Evolutionary conservation across 768 basidiomycete species (phyloP), one percentile per base, ranked within the genome.

Genomic region (Lactifluus rugatus): DNA sequence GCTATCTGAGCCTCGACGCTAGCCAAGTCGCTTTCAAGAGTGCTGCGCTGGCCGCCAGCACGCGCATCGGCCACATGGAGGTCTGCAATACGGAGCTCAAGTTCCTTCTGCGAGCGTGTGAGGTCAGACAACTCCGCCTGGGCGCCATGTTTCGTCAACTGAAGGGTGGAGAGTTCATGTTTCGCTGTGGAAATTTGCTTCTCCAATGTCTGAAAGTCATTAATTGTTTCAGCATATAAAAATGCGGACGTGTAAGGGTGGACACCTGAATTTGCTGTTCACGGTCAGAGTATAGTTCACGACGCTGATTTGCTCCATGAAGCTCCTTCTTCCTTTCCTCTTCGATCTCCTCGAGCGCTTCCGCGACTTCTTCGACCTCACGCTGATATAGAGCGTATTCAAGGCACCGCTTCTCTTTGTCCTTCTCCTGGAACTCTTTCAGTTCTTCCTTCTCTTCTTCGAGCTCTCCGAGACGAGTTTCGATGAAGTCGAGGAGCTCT

Each of bases 401-500:
- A 66, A 97, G 75, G 69, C 93, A 95, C 41, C 95, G 78, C 37
- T 95, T 76, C 58, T 97, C 92, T 70, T 92, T 91, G 68, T 99
- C 96, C 69, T 93, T 93, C 62, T 90, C 85, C 70, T 96, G 93
- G 67, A 90, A 99, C 69, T 96, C 93, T 68, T 94, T 95, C 56
- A 99, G 72, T 69, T 99, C 96, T 63, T 95, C 91, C 69, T 98
- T 98, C 73, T 99, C 96, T 67, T 96, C 93, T 67, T 99, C 95
- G 7, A 98, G 84, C 71, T 98, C 95, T 2, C 78, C 74, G 52
- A 99, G 74, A 2, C 94, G 83, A 9, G 89, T 85, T 61, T 97
- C 92, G 66, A 98, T 97, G 67, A 89, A 92, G 2, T 86, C 83
- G 19, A 97, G 78, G 10, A 96, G 74, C 64, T 97, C 94, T 65